phyloP scores from a whole-genome alignment of 768 basidiomycete species.

The Coprinellus micaceus region DNA sequence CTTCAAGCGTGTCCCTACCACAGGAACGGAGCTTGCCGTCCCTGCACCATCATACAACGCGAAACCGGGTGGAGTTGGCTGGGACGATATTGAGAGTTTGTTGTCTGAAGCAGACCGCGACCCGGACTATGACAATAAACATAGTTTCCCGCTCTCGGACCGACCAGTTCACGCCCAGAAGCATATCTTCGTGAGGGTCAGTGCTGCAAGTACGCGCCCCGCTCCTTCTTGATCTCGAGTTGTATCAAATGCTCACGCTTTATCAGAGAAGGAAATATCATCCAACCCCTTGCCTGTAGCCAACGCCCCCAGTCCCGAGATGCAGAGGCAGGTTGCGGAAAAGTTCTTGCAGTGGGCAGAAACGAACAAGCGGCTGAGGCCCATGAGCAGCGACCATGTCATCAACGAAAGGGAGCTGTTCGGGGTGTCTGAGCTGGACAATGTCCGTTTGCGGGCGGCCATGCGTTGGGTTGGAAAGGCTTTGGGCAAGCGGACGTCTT shows the following conservation, averaged over 20 bases:
- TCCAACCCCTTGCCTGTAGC: neutral
- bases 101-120: constrained; percentile 17
- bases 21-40: constrained; percentile 24
- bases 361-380: constrained; percentile 25
- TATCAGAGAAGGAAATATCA: constrained; percentile 5
- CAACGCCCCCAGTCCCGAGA: constrained; percentile 10
- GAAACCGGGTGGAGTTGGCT: constrained; percentile 29
- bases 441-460: constrained; percentile 27
- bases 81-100: constrained; percentile 31
- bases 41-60: constrained; percentile 20
- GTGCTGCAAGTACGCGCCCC: constrained; percentile 13
- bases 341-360: constrained; percentile 37
- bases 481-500: constrained; percentile 21
- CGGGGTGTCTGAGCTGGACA: constrained; percentile 17
- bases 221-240: neutral
- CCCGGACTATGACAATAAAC: constrained; percentile 10
- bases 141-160: neutral
- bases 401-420: constrained; percentile 25
- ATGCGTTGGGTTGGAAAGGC: constrained; percentile 22
- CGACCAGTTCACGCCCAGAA: constrained; percentile 7
- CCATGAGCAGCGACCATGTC: constrained; percentile 20
- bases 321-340: constrained; percentile 10
- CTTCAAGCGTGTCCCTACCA: constrained; percentile 30
- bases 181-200: constrained; percentile 15
- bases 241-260: constrained; percentile 1